Base-by-base conservation (phyloP, 495 filamentous ascomycete genomes). In the Sporormia fimetaria region DNA sequence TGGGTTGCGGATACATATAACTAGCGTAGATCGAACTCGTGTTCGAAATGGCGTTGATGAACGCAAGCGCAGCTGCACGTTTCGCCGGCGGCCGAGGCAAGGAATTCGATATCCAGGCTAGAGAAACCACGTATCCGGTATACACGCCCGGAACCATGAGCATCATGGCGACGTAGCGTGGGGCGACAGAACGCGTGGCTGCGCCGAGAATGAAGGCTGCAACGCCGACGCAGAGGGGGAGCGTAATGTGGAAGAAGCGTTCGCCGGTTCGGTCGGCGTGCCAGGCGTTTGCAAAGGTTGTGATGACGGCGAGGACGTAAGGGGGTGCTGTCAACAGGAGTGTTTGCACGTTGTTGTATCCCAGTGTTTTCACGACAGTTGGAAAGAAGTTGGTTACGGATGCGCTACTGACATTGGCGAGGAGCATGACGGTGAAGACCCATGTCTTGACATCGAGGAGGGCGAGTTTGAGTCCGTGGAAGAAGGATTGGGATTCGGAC, bases 301-400 rank as follows among this genome's bases (percentile, higher is more conserved):
- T 75, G 23, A 84, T 70, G 15, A 87, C 77, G 26, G 70, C 72
- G 10, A 90, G 67, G 4, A 63, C 25, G 44, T 59, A 61, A 12
- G 63, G 67, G 0, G 84, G 84, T 0, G 76, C 79, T 3, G 82
- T 87, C 20, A 92, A 70, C 2, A 86, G 72, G 7, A 90, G 74
- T 0, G 84, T 78, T 14, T 67, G 55, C 47, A 84, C 75, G n/a
- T 72, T 71, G 47, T 56, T 62, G 53, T 76, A 84, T 6, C 75
- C 69, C 4, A 93, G 66, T 1, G 83, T 87, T 27, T 70, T 66
- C 22, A 90, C 83, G 16, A 93, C 80, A 10, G 83, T 80, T 0
- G 85, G 84, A 64, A 92, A 88, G 70, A 90, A 90, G 59, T 90
- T 87, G n/a, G 81, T 85, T 6, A 85, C 77, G 2, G 79, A 78